Evolutionary conservation across 441 rosid genomes (phyloP).

Genomic region (Viola pubescens): DNA sequence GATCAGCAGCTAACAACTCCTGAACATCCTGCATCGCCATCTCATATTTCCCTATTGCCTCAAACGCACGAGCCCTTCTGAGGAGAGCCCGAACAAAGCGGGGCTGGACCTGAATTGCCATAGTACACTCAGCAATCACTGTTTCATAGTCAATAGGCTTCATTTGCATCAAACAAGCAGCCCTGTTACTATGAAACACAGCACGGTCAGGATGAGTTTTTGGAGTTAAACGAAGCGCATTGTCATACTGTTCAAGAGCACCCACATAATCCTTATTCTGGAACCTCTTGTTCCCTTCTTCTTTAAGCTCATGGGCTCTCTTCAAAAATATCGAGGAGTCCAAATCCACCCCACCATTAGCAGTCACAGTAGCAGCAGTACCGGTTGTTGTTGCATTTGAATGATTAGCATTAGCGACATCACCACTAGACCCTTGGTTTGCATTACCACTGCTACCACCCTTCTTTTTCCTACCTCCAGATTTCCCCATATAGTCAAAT

Average conservation of each 20-base stretch:
- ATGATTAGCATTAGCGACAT: slow-evolving; percentile 17
- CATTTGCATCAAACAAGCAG: slow-evolving; percentile 98
- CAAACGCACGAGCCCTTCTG: slow-evolving; percentile 79
- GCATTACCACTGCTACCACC: slow-evolving; percentile 32
- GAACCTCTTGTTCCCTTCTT: slow-evolving; percentile 85
- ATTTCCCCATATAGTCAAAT: slow-evolving; percentile 54
- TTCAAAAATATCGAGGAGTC: slow-evolving; percentile 64
- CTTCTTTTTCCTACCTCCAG: slow-evolving; percentile 78
- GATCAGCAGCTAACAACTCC: slow-evolving; percentile 55
- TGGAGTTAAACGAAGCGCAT: slow-evolving; percentile 61
- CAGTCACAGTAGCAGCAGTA: slow-evolving; percentile 49
- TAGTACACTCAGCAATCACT: slow-evolving; percentile 67
- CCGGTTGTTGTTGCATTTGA: slow-evolving; percentile 9
- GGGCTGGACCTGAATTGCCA: slow-evolving; percentile 84
- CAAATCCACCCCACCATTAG: slow-evolving; percentile 54
- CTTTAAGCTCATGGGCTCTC: slow-evolving; percentile 90
- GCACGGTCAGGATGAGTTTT: slow-evolving; percentile 77
- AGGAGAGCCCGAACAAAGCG: slow-evolving; percentile 61
- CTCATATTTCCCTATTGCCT: slow-evolving; percentile 69
- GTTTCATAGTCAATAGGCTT: slow-evolving; percentile 79
- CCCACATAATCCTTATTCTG: slow-evolving; percentile 62
- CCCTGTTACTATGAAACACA: slow-evolving; percentile 80
- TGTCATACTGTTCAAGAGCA: slow-evolving; percentile 72
- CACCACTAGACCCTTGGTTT: slow-evolving; percentile 38
- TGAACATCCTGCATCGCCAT: slow-evolving; percentile 80